A percentile compares a stretch with the other conserved stretches of the same genome.
Evolutionary conservation across 192 early-diverging fungal species (phyloP).

Genomic region (Dissophora globulifera): DNA sequence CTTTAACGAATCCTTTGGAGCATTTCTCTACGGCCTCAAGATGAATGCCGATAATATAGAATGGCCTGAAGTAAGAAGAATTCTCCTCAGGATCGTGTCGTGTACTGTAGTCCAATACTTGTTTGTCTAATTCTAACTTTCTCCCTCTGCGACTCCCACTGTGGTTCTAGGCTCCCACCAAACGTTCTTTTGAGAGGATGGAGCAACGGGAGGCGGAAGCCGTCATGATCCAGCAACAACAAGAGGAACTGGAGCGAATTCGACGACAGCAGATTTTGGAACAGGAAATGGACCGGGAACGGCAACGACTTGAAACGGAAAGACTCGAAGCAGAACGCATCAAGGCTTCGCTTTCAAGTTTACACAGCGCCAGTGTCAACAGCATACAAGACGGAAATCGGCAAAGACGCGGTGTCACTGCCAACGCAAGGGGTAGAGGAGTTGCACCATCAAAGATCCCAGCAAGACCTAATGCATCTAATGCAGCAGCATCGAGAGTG

Average conservation of each 20-base stretch:
- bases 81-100: neutral
- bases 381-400: slow-evolving; percentile 5
- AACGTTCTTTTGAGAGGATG: slow-evolving; percentile 39
- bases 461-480: slow-evolving; percentile 3
- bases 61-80: slow-evolving; percentile 46
- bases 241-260: slow-evolving; percentile 45
- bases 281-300: slow-evolving; percentile 30
- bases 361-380: slow-evolving; percentile 1
- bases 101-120: neutral
- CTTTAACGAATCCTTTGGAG: slow-evolving; percentile 52
- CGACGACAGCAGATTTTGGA: slow-evolving; percentile 32
- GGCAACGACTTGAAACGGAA: slow-evolving; percentile 33
- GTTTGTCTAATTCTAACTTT: neutral
- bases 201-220: slow-evolving; percentile 45
- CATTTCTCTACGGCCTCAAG: slow-evolving; percentile 47
- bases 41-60: slow-evolving; percentile 37
- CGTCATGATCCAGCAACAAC: slow-evolving; percentile 31
- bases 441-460: slow-evolving; percentile 14
- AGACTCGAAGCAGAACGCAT: slow-evolving; percentile 27
- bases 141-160: no score
- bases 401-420: slow-evolving; percentile 1
- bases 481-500: slow-evolving; percentile 24
- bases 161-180: slow-evolving; percentile 47
- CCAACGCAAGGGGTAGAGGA: slow-evolving; percentile 1
- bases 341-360: slow-evolving; percentile 10